These are phyloP conservation scores for Kodamaea leandrae DNA, from an alignment of 805 yeast species.

Conservation along the genomic window DNA sequence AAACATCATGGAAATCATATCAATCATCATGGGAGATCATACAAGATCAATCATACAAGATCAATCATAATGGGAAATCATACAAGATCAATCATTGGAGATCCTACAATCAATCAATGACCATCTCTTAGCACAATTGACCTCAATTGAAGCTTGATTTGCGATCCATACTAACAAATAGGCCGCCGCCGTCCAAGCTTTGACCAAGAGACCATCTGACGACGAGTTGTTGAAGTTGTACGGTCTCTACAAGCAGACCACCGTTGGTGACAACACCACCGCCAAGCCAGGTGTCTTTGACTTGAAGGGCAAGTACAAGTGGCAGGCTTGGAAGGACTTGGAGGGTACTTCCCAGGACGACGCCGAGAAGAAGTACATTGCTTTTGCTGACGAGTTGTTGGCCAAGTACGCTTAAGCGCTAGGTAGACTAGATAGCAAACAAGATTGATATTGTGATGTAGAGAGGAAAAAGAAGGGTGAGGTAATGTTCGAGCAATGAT, in stretches of 20 bases:
- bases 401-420: slow-evolving; percentile 35
- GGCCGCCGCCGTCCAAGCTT: slow-evolving; percentile 79
- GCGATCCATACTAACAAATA: slow-evolving; percentile 20
- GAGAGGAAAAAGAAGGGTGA: no score
- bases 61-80: no score
- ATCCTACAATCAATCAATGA: no score
- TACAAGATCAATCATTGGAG: no score
- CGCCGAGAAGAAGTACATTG: slow-evolving; percentile 82
- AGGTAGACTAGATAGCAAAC: not conserved
- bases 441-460: no score
- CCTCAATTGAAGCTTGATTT: slow-evolving; percentile 1
- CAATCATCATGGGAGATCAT: no score
- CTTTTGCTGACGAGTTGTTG: slow-evolving; percentile 60
- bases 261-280: slow-evolving; percentile 89
- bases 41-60: no score
- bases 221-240: slow-evolving; percentile 85
- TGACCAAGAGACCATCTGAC: slow-evolving; percentile 76
- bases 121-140: no score
- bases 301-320: slow-evolving; percentile 93
- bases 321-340: slow-evolving; percentile 93
- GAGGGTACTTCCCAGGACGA: slow-evolving; percentile 86
- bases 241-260: slow-evolving; percentile 95
- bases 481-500: no score
- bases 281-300: slow-evolving; percentile 89
- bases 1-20: no score